Conservation (phyloP, 1,284 basidiomycete species). For the Tilletia walkeri region DNA sequence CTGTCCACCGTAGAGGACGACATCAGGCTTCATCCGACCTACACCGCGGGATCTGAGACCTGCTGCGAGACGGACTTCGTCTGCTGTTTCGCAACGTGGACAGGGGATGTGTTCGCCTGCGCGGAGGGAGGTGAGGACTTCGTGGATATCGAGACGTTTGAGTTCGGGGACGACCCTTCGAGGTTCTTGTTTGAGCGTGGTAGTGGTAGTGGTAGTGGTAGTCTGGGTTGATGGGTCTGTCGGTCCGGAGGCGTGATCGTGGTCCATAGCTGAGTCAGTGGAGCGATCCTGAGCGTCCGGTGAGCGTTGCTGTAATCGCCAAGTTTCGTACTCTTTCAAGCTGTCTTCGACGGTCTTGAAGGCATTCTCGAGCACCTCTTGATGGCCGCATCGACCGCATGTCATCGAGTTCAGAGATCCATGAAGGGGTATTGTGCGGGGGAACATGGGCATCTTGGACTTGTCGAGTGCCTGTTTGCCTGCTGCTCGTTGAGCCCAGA, state of each 20-base stretch:
- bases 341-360: neutral
- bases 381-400: conserved; percentile 61
- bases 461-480: conserved; percentile 43
- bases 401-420: conserved; percentile 77
- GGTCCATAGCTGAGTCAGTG: neutral
- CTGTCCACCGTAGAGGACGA: conserved; percentile 90
- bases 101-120: conserved; percentile 71
- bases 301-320: conserved; percentile 18
- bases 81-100: conserved; percentile 71
- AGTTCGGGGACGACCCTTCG: conserved; percentile 28
- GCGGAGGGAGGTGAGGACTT: conserved; percentile 40
- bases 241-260: neutral
- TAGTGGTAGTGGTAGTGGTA: too few species aligned
- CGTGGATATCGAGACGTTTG: conserved; percentile 31
- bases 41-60: conserved; percentile 79
- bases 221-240: neutral
- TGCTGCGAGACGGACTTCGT: conserved; percentile 69
- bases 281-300: neutral
- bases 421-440: conserved; percentile 84
- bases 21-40: conserved; percentile 77
- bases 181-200: too few species aligned
- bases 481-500: conserved; percentile 43
- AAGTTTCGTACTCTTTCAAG: neutral
- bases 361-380: conserved; percentile 13
- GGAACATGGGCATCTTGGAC: conserved; percentile 58